These are phyloP conservation scores for Proliferodiscus dingleyae DNA, from an alignment of 2,329 filamentous ascomycete genomes.

Conservation along the genomic window DNA sequence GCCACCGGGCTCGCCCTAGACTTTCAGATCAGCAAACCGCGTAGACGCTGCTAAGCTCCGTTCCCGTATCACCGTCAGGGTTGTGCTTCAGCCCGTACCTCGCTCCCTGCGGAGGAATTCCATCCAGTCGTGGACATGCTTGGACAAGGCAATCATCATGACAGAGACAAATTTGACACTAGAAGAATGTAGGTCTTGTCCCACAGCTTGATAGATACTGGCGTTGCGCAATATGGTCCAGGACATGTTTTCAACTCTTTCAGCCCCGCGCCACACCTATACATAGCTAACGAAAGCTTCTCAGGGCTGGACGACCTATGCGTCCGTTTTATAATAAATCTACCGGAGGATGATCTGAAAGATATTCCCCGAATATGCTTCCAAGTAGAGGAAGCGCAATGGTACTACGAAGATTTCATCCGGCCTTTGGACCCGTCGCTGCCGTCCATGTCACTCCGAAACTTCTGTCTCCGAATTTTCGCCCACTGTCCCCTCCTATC, in stretches of 20 bases:
- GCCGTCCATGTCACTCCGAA: constrained; percentile 78
- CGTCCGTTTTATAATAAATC: constrained; percentile 96
- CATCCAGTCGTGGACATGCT: constrained; percentile 51
- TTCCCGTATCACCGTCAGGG: not conserved
- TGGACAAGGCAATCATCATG: constrained; percentile 58
- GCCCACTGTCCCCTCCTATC: constrained; percentile 88
- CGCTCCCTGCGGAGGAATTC: too few relatives aligned
- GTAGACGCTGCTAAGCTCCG: not conserved
- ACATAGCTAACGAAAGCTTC: constrained; percentile 16
- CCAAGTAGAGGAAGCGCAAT: constrained; percentile 98
- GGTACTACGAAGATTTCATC: constrained; percentile 99
- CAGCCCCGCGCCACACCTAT: not conserved
- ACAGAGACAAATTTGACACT: constrained; percentile 74
- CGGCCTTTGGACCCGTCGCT: constrained; percentile 80
- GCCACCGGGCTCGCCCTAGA: not conserved
- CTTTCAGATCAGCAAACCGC: not conserved
- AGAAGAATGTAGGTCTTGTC: constrained; percentile 68
- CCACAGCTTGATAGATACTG: not conserved
- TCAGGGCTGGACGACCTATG: constrained; percentile 94
- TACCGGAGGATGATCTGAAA: constrained; percentile 78
- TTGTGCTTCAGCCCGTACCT: constrained; percentile 12
- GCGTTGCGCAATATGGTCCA: not conserved
- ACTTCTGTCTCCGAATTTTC: constrained; percentile 87
- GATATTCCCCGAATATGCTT: constrained; percentile 82
- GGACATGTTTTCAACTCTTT: not conserved